Base-by-base conservation (phyloP, 805 yeast genomes). In the Candida orba region DNA sequence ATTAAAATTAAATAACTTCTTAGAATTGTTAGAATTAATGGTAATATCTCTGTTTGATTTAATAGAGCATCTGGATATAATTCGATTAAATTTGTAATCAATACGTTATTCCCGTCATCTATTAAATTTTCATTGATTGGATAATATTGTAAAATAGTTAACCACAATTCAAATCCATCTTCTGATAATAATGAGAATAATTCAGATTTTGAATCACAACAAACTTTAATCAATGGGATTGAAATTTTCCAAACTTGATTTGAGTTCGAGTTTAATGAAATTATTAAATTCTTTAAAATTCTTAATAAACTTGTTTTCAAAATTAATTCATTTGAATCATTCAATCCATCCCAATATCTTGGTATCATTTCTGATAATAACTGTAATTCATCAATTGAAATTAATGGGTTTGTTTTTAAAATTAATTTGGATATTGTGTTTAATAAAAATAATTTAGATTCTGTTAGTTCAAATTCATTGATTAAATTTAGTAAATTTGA, bases 151-250 rank as follows among this genome's bases (percentile, higher is more conserved):
- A 88, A 58, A 2, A 84, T 59, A 1, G 81, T 69, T n/a, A 75
- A 67, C 95, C 96, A 88, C 35, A 90, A 67, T 44, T 87, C 95
- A 56, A 76, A 79, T 0, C 95, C 96, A 64, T 90, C 97, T 57
- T 90, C 97, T 17, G 82, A 72, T 9, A 90, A 60, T 42, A 85
- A 66, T 2, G 75, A 65, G 46, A 76, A 74, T 41, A 66, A 69
- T 20, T 72, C 72, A 1, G 88, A 75, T 18, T 68, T 66, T 1
- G 80, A 73, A 50, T 85, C 79, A 54, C 93, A 81, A 38, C 83
- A 75, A 8, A 68, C 63, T 12, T 67, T 64, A 23, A 89, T 70
- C 46, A 87, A 64, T 1, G 95, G 93, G 12, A 86, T 53, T 1
- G 83, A 72, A 27, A 83, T 75, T 4, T 70, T 63, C 68, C 72